A percentile compares a stretch with the other conserved stretches of the same genome.
Evolutionary conservation across 257 asterid genomes (phyloP).

Genomic region (Ocimum tenuiflorum): DNA sequence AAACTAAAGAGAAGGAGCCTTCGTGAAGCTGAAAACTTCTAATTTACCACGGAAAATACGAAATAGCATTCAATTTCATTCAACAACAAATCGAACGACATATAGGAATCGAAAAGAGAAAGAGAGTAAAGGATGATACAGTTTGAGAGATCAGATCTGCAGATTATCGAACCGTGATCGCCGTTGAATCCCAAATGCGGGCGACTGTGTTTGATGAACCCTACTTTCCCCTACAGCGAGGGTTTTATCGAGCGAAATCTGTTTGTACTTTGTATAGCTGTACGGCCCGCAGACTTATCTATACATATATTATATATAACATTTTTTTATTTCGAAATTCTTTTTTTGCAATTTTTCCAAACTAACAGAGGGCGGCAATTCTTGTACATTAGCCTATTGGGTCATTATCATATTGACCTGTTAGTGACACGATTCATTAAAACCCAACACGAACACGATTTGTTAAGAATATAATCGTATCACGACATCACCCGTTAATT

Average conservation of each 20-base stretch:
- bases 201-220: not conserved
- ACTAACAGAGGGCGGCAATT: too few relatives aligned
- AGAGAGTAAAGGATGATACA: constrained; percentile 10
- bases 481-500: too few relatives aligned
- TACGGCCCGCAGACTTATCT: too few relatives aligned
- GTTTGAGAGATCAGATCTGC: not conserved
- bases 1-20: not conserved
- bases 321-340: too few relatives aligned
- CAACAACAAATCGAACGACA: not conserved
- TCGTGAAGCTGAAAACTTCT: not conserved
- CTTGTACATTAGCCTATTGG: too few relatives aligned
- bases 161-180: not conserved
- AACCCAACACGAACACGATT: too few relatives aligned
- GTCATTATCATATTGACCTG: too few relatives aligned
- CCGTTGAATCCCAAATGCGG: not conserved
- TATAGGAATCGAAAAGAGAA: not conserved
- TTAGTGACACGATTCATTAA: too few relatives aligned
- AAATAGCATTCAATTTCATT: not conserved
- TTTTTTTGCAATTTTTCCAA: too few relatives aligned
- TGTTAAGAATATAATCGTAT: too few relatives aligned
- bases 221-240: not conserved
- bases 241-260: constrained; percentile 1
- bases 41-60: not conserved
- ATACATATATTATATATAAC: too few relatives aligned
- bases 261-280: too few relatives aligned